Evolutionary conservation across 2,329 filamentous ascomycete species (phyloP).

Genomic region (Sporothrix variecibatus): DNA sequence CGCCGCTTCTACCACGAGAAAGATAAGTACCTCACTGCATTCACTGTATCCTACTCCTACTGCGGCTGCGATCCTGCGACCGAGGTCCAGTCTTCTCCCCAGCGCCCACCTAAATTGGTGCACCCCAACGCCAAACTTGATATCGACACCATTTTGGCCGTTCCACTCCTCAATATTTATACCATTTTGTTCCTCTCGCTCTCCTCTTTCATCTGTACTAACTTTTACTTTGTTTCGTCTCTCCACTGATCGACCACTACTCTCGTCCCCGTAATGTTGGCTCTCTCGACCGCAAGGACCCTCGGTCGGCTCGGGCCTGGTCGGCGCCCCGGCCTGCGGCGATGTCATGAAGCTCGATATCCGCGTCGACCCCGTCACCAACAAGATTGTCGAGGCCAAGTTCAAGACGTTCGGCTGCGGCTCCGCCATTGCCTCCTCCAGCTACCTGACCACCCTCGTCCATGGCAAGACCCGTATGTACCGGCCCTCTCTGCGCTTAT

Average conservation of each 20-base stretch:
- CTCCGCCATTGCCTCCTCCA: slow-evolving; percentile 89
- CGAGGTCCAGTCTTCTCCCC: background rate
- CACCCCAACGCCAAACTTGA: slow-evolving; percentile 9
- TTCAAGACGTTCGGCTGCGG: slow-evolving; percentile 99
- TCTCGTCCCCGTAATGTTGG: slow-evolving; percentile 51
- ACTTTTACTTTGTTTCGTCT: background rate
- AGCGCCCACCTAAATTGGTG: background rate
- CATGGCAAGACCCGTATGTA: slow-evolving; percentile 74
- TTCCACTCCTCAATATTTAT: background rate
- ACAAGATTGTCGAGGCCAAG: slow-evolving; percentile 90
- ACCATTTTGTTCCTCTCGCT: background rate
- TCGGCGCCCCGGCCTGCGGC: slow-evolving; percentile 86
- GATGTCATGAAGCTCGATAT: slow-evolving; percentile 96
- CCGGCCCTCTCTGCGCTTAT: background rate
- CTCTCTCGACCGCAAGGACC: slow-evolving; percentile 69
- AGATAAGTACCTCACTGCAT: slow-evolving; percentile 30
- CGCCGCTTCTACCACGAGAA: slow-evolving; percentile 34
- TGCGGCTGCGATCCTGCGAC: background rate
- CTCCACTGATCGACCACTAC: slow-evolving; percentile 35
- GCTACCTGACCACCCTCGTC: slow-evolving; percentile 84
- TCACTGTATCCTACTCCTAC: no score
- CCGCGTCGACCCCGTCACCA: slow-evolving; percentile 82
- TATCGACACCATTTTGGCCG: background rate
- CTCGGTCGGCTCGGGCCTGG: slow-evolving; percentile 88
- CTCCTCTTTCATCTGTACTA: background rate